phyloP scores from a whole-genome alignment of 768 basidiomycete species.

The Cystobasidium onofrii region DNA sequence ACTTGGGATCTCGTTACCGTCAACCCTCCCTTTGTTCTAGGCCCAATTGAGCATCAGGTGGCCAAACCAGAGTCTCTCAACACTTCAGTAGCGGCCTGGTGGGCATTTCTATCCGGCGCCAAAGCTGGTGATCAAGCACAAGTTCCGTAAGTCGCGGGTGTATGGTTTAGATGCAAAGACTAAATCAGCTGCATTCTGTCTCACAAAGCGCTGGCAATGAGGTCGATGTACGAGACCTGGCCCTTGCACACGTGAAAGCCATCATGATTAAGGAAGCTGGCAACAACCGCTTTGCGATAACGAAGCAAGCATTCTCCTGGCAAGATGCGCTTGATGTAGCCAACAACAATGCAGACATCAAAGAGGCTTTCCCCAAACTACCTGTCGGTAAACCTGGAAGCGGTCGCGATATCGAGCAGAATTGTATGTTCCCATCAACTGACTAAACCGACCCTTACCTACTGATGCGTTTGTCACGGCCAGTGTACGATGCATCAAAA shows the following conservation, averaged over 20 bases:
- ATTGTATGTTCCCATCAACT: not conserved
- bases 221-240: slow-evolving; percentile 25
- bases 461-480: too few species aligned
- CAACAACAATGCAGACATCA: not conserved
- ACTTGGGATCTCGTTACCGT: not conserved
- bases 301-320: slow-evolving; percentile 14
- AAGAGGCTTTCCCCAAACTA: slow-evolving; percentile 14
- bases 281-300: slow-evolving; percentile 50
- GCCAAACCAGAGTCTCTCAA: slow-evolving; percentile 14
- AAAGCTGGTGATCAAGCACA: not conserved
- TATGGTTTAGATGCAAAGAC: too few species aligned
- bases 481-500: slow-evolving; percentile 23
- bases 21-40: slow-evolving; percentile 13
- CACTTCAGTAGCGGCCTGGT: slow-evolving; percentile 22
- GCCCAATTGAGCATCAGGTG: slow-evolving; percentile 20
- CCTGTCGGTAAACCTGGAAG: not conserved
- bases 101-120: not conserved
- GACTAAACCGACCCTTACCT: too few species aligned
- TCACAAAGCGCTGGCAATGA: slow-evolving; percentile 13
- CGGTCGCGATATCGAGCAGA: slow-evolving; percentile 10
- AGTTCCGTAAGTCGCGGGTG: not conserved
- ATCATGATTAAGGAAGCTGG: slow-evolving; percentile 40
- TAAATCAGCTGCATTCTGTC: too few species aligned
- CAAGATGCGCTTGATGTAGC: slow-evolving; percentile 12
- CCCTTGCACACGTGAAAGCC: slow-evolving; percentile 36